phyloP scores from a whole-genome alignment of 2,329 filamentous ascomycete genomes.

The Phyllosticta paracitricarpa region DNA sequence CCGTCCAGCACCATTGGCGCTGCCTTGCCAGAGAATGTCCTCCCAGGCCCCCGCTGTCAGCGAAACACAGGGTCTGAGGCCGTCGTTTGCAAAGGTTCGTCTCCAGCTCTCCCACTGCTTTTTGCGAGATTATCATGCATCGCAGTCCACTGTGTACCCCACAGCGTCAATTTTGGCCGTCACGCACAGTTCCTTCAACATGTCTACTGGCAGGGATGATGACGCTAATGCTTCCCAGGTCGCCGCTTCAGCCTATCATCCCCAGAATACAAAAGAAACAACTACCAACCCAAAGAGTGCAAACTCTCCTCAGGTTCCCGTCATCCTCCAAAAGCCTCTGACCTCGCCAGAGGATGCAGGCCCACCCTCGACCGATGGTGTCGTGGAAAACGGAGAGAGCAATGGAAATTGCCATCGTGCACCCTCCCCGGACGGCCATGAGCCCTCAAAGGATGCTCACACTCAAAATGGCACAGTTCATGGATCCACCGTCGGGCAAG shows the following conservation, averaged over 20 bases:
- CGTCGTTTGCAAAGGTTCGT: conserved; percentile 67
- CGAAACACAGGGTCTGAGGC: conserved; percentile 30
- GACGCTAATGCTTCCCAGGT: conserved; percentile 24
- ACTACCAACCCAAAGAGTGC: conserved; percentile 19
- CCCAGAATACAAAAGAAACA: conserved; percentile 19
- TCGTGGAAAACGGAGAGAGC: conserved; percentile 3
- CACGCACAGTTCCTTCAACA: not conserved
- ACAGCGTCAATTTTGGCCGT: not conserved
- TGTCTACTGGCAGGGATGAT: not conserved
- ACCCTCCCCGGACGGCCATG: conserved; percentile 2
- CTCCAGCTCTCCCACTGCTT: not conserved
- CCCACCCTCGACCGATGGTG: not conserved
- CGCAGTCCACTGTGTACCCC: not conserved
- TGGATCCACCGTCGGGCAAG: conserved; percentile 1
- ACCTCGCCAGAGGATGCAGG: conserved; percentile 6
- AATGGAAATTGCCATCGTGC: not conserved
- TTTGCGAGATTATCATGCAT: not conserved
- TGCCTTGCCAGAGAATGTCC: conserved; percentile 6
- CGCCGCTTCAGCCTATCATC: conserved; percentile 30
- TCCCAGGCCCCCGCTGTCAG: conserved; percentile 7
- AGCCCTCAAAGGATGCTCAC: conserved; percentile 4
- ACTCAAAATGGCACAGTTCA: conserved; percentile 6
- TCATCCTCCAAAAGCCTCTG: conserved; percentile 16
- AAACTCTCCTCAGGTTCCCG: conserved; percentile 17
- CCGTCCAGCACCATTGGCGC: not conserved